Evolutionary conservation across 495 filamentous ascomycete species (phyloP).

Genomic region (Pseudevernia furfuracea): DNA sequence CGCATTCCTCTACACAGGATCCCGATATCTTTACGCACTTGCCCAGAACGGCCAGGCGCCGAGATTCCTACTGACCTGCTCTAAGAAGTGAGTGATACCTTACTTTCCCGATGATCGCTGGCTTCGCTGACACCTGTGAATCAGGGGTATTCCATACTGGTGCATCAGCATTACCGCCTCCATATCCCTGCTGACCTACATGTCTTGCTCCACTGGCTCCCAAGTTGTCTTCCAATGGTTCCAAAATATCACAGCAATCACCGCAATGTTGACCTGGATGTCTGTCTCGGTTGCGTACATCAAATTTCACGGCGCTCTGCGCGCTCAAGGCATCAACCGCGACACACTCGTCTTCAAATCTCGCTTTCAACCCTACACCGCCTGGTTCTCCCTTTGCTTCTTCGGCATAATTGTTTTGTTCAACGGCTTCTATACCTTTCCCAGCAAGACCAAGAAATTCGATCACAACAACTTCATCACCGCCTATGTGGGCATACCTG

Average conservation of each 20-base stretch:
- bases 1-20: conserved; percentile 75
- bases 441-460: conserved; percentile 35
- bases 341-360: conserved; percentile 48
- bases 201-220: conserved; percentile 42
- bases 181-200: conserved; percentile 46
- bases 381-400: conserved; percentile 51
- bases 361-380: conserved; percentile 53
- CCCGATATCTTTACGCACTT: conserved; percentile 65
- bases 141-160: conserved; percentile 45
- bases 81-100: conserved; percentile 28
- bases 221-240: conserved; percentile 55
- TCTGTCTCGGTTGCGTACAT: conserved; percentile 55
- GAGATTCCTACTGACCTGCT: conserved; percentile 46
- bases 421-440: conserved; percentile 34
- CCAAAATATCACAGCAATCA: conserved; percentile 48
- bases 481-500: conserved; percentile 49
- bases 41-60: conserved; percentile 60
- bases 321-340: conserved; percentile 33
- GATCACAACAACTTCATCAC: conserved; percentile 46
- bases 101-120: neutral
- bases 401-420: conserved; percentile 42
- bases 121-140: neutral
- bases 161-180: conserved; percentile 43
- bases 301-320: conserved; percentile 32
- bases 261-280: conserved; percentile 56